Evolutionary conservation across 2,329 filamentous ascomycete genomes (phyloP).

Genomic region (Nannizziopsis arthrosporioides): DNA sequence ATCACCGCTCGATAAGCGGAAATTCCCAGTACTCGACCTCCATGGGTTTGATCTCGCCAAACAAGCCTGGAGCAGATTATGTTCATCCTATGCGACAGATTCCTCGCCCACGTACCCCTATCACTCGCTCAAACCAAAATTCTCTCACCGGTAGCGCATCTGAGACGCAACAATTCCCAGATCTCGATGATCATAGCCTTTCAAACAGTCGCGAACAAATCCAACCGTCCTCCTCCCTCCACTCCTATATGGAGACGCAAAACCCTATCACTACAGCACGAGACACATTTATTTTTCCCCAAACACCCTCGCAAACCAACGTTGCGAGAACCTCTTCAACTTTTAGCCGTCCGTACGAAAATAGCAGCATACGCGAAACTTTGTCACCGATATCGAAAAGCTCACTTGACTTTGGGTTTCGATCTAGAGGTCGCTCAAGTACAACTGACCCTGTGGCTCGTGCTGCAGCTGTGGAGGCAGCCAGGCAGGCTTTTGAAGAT

Average conservation of each 20-base stretch:
- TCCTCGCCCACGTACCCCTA: slow-evolving; percentile 43
- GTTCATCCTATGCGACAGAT: slow-evolving; percentile 46
- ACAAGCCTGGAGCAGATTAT: slow-evolving; percentile 41
- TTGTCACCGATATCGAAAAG: slow-evolving; percentile 43
- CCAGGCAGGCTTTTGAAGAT: slow-evolving; percentile 47
- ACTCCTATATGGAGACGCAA: slow-evolving; percentile 22
- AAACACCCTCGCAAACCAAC: slow-evolving; percentile 39
- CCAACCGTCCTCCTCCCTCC: slow-evolving; percentile 29
- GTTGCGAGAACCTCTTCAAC: slow-evolving; percentile 38
- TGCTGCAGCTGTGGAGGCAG: slow-evolving; percentile 45
- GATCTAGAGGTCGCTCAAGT: slow-evolving; percentile 34
- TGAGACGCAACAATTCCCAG: slow-evolving; percentile 31
- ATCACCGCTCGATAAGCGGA: slow-evolving; percentile 44
- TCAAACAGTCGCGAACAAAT: slow-evolving; percentile 5
- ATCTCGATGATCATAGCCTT: slow-evolving; percentile 11
- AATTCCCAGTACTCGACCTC: slow-evolving; percentile 43
- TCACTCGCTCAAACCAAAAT: slow-evolving; percentile 39
- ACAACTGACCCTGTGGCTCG: slow-evolving; percentile 42
- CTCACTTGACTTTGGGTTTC: slow-evolving; percentile 46
- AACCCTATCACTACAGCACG: slow-evolving; percentile 30
- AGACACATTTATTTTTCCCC: slow-evolving; percentile 29
- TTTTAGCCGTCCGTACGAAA: slow-evolving; percentile 39
- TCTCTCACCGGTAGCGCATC: slow-evolving; percentile 38
- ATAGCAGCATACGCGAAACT: slow-evolving; percentile 39
- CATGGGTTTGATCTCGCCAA: slow-evolving; percentile 33